These are phyloP conservation scores for Saccharomycopsis amapae DNA, from an alignment of 805 yeast genomes.

Conservation along the genomic window DNA sequence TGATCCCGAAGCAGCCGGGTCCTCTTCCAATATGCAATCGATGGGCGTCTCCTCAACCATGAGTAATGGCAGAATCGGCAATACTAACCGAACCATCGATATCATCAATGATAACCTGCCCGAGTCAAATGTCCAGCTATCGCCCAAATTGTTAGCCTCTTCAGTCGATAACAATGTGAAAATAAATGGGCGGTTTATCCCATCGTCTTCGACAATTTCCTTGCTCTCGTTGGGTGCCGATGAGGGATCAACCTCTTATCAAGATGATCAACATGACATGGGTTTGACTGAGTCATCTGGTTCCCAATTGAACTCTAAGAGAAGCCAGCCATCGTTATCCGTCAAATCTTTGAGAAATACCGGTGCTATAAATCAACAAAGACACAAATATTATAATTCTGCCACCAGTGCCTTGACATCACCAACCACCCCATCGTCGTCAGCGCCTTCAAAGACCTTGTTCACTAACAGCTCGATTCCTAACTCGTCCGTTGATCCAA, in stretches of 20 bases:
- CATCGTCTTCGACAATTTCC: conserved; percentile 19
- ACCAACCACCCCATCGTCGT: conserved; percentile 1
- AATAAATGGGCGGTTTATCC: conserved; percentile 18
- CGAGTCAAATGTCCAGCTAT: conserved; percentile 2
- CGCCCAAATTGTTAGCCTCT: conserved; percentile 19
- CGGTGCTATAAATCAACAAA: conserved; percentile 9
- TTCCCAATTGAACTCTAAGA: neutral
- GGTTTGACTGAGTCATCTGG: neutral
- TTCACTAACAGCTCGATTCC: no score
- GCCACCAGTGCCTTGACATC: neutral
- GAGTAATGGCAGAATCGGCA: no score
- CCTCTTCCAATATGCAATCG: no score
- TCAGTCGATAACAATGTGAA: conserved; percentile 16
- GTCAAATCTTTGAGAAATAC: neutral
- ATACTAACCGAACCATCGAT: no score
- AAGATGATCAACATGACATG: no score
- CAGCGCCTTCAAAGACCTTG: no score
- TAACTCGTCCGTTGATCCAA: no score
- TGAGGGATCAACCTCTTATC: neutral
- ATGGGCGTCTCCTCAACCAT: no score
- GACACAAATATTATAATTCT: conserved; percentile 13
- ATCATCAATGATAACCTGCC: neutral
- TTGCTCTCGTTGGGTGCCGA: conserved; percentile 15
- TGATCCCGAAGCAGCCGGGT: no score
- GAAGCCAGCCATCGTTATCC: conserved; percentile 1